Base-by-base conservation (phyloP, 106 monocot species). In the Allium fistulosum region DNA sequence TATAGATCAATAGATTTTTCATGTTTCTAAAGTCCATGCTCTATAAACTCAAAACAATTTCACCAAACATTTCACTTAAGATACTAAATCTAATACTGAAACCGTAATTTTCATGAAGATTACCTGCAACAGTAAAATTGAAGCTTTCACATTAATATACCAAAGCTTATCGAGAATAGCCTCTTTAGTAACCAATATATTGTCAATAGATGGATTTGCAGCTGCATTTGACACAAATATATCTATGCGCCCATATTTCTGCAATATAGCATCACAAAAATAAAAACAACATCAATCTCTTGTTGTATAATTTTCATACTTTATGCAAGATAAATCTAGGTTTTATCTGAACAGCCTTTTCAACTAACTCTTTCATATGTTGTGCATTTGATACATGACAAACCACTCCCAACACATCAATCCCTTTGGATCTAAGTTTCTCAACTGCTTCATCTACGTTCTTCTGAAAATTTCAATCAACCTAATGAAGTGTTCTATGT, bases 221-320 rank as follows among this genome's bases (percentile, higher is more conserved):
- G 97, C 97, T 37, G 97, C 97, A 75, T 97, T 92, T 1, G 92
- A 97, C 56, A 97, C 97, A 86, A 97, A 17, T 53, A 97, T 87
- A 81, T 97, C 97, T 45, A 97, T 89, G 9, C 79, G 66, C 65
- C 88, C 81, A 72, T 88, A 92, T 77, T 75, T 92, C 92, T 97
- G 79, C 67, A 80, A 69, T 14, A 47, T 57, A 0, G 22, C 22
- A 22, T 22, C 22, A 22, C 22, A 22, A 22, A 22, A 22, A 22
- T 22, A 22, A 22, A 22, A 22, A 22, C 22, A 22, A 22, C 22
- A 22, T 22, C 1, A 57, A 62, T 59, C 45, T 46, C 14, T 51
- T 56, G 14, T 17, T 15, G n/a, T 63, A 10, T 57, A 22, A n/a
- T 52, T 27, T 51, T 48, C n/a, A 67, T 51, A 26, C 11, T 9